Evolutionary conservation across 768 basidiomycete species (phyloP), one percentile per base, ranked within the genome.

Genomic region (Russula abietina): DNA sequence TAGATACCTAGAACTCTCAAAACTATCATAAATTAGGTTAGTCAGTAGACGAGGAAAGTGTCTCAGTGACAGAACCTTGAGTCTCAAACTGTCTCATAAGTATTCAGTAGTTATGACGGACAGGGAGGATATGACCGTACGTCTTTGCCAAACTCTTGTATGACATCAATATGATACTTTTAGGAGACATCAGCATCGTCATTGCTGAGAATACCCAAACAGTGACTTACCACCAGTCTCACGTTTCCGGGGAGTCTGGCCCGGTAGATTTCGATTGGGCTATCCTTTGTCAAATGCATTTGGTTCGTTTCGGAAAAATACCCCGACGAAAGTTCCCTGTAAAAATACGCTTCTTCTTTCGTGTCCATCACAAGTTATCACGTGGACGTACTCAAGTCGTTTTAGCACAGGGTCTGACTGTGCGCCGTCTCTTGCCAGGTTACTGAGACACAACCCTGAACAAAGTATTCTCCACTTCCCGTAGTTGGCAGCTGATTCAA

Each of bases 291-390:
- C 19, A 67, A 41, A 2, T 30, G 39, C 41, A 26, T 67, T 24
- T 65, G 64, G 1, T 67, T 67, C 2, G 60, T 57, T 26, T 59
- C 28, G n/a, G 64, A 67, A 45, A 67, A 67, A 24, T 9, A 59
- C 1, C 64, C 65, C 12, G 39, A 43, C 7, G 64, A 65, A 33
- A 67, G 57, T 24, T 66, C 64, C 45, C 64, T 67, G 39, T 19
- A 2, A 50, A 32, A 49, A 26, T 3, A 26, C 32, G 11, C 16
- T 28, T 36, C 24, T 9, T 41, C 19, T 41, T n/a, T 46, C 46
- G 1, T 30, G 32, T 5, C 10, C 43, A 16, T 14, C 52, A 55
- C 22, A 26, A 45, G 11, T 7, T n/a, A 30, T n/a, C 16, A 48
- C 10, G 4, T 26, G 24, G 4, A 38, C 55, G 22, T 38, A 67